phyloP scores from a whole-genome alignment of 2,329 filamentous ascomycete species.

The Pestalotiopsis sp. region DNA sequence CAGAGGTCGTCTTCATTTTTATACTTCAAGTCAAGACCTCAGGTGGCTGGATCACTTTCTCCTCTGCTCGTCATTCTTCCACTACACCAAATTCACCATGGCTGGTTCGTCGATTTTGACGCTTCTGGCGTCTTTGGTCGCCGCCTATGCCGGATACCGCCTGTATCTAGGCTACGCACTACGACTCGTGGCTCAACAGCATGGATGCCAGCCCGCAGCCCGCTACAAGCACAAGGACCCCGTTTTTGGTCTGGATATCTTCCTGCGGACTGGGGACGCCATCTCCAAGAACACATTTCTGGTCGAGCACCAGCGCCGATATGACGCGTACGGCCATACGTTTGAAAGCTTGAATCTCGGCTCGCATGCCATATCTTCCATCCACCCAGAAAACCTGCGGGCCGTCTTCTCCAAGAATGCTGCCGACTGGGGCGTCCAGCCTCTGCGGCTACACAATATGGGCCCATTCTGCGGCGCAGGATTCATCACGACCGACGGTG shows the following conservation, averaged over 20 bases:
- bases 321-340: slow-evolving; percentile 24
- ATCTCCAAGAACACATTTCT: slow-evolving; percentile 24
- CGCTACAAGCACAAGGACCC: slow-evolving; percentile 25
- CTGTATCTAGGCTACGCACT: slow-evolving; percentile 21
- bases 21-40: neutral
- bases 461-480: slow-evolving; percentile 24
- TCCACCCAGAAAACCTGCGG: slow-evolving; percentile 24
- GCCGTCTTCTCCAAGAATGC: slow-evolving; percentile 25
- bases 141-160: slow-evolving; percentile 22
- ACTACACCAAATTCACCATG: slow-evolving; percentile 18
- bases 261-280: slow-evolving; percentile 23
- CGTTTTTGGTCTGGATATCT: slow-evolving; percentile 24
- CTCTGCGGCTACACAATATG: slow-evolving; percentile 24
- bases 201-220: slow-evolving; percentile 22
- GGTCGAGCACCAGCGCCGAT: slow-evolving; percentile 25
- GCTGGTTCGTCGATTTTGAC: slow-evolving; percentile 19
- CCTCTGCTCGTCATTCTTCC: neutral
- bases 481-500: slow-evolving; percentile 24
- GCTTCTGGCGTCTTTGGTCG: slow-evolving; percentile 20
- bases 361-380: slow-evolving; percentile 21
- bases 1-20: neutral
- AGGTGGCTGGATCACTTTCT: neutral
- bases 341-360: slow-evolving; percentile 24
- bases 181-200: slow-evolving; percentile 21
- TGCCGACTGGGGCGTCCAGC: slow-evolving; percentile 23